Evolutionary conservation across 2,329 filamentous ascomycete species (phyloP), one percentile per base, ranked within the genome.

Genomic region (Microcera coccophila): DNA sequence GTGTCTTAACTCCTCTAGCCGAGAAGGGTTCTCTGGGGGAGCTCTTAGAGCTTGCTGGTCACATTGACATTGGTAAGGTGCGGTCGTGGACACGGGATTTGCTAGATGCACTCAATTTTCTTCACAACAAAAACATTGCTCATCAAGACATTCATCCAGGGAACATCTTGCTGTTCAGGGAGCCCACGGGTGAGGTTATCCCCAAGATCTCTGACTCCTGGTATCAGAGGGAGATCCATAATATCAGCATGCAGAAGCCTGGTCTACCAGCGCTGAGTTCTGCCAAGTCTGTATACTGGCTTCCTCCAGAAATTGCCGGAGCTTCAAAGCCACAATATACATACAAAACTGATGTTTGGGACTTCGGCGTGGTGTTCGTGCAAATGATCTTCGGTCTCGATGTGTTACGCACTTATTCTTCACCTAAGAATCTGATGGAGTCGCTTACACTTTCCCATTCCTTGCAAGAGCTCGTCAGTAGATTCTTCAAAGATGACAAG

Each of bases 361-460:
- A 96, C 53, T 82, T 98, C 57, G 93, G 93, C 4, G 81, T 96
- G 21, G 79, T 96, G 4, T 87, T 96, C 55, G 66, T 95, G 29
- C 91, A 98, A 62, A 96, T 97, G 89, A 78, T 93, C 3, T 91
- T 96, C 62, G 93, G 93, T 2, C 73, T 89, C 24, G 81, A 89
- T 52, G 79, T 89, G 5, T 73, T 85, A 15, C 76, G 84, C 45
- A 85, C 83, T 45, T 91, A 93, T 63, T 82, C 83, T 14, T 94
- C 89, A 1, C 90, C 91, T 1, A 79, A 78, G 43, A 79, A 81
- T 32, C 67, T 95, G 39, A 82, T 88, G 61, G 81, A 84, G 11
- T 81, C 81, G 1, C 68, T 90, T 24, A 76, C 79, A 8, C 71
- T 95, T 8, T 93, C 90, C 0, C 76, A 81, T 35, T 75, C 89